Conservation (phyloP, 805 yeast species). For the Candida xiaguanensis region DNA sequence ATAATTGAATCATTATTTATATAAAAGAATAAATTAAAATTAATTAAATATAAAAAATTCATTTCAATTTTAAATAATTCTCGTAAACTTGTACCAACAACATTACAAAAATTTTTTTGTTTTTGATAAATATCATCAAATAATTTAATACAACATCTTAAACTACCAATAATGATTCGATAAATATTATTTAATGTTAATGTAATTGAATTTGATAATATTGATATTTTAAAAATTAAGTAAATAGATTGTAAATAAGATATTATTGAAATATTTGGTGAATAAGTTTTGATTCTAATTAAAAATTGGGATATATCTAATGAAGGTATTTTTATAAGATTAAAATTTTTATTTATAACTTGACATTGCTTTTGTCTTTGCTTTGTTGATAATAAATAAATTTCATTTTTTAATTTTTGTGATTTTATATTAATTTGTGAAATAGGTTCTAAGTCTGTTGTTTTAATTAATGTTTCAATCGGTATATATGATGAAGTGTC, state of each 20-base stretch:
- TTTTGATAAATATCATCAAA: constrained; percentile 41
- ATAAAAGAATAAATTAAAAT: constrained; percentile 25
- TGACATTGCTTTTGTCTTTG: constrained; percentile 13
- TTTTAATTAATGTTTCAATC: constrained; percentile 11
- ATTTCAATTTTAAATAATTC: constrained; percentile 38
- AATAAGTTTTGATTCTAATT: constrained; percentile 34
- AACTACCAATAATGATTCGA: constrained; percentile 35
- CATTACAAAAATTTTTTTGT: constrained; percentile 38
- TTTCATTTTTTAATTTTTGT: constrained; percentile 14
- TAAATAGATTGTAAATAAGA: constrained; percentile 39
- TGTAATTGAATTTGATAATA: constrained; percentile 28
- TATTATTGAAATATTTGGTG: constrained; percentile 35
- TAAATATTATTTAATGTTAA: constrained; percentile 34
- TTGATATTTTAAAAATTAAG: constrained; percentile 32
- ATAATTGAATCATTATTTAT: constrained; percentile 33
- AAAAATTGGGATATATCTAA: constrained; percentile 33
- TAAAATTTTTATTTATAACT: constrained; percentile 29
- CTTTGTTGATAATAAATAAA: constrained; percentile 15
- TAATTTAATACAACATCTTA: constrained; percentile 40
- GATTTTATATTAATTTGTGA: constrained; percentile 8
- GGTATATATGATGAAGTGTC: constrained; percentile 6
- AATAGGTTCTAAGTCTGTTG: constrained; percentile 10
- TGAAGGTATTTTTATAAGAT: constrained; percentile 32
- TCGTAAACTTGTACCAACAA: constrained; percentile 36
- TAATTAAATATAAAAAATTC: constrained; percentile 36